Conservation (phyloP, 2,329 filamentous ascomycete genomes). For the Arthrinium puccinioides region DNA sequence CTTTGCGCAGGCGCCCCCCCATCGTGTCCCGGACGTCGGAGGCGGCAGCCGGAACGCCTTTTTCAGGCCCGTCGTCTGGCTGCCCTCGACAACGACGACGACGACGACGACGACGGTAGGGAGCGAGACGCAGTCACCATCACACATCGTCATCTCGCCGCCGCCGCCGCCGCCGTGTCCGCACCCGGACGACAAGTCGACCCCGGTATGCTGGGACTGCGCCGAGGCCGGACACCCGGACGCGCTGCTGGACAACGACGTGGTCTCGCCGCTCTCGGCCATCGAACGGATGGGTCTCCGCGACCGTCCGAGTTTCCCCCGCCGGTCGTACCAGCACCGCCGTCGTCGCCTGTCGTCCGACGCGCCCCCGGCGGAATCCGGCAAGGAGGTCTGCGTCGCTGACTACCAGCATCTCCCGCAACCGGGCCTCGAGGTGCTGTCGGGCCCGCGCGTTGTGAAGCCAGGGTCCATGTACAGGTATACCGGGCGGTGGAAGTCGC, state of each 20-base stretch:
- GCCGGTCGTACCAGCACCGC: too few relatives aligned
- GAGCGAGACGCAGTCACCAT: too few relatives aligned
- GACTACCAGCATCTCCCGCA: conserved; percentile 1
- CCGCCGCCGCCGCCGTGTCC: background rate
- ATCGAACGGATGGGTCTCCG: too few relatives aligned
- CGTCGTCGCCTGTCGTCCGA: background rate
- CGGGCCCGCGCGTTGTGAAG: background rate
- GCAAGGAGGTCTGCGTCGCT: conserved; percentile 1
- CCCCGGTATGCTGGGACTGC: conserved; percentile 2
- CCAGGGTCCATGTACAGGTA: too few relatives aligned
- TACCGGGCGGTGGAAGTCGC: too few relatives aligned
- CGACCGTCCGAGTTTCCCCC: too few relatives aligned
- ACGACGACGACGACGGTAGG: too few relatives aligned
- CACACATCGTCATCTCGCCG: background rate
- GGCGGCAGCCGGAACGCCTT: too few relatives aligned
- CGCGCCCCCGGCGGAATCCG: conserved; percentile 1
- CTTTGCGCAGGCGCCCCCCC: too few relatives aligned
- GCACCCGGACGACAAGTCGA: background rate
- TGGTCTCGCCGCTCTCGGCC: background rate
- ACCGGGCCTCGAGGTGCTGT: conserved; percentile 1
- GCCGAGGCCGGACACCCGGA: conserved; percentile 1
- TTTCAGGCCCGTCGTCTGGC: too few relatives aligned
- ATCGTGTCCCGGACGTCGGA: too few relatives aligned
- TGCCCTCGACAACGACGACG: too few relatives aligned
- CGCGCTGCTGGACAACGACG: background rate